A percentile compares a stretch with the other conserved stretches of the same genome.
These are phyloP conservation scores for Aspergillus uvarum DNA, from an alignment of 2,329 filamentous ascomycete species.

Conservation along the genomic window DNA sequence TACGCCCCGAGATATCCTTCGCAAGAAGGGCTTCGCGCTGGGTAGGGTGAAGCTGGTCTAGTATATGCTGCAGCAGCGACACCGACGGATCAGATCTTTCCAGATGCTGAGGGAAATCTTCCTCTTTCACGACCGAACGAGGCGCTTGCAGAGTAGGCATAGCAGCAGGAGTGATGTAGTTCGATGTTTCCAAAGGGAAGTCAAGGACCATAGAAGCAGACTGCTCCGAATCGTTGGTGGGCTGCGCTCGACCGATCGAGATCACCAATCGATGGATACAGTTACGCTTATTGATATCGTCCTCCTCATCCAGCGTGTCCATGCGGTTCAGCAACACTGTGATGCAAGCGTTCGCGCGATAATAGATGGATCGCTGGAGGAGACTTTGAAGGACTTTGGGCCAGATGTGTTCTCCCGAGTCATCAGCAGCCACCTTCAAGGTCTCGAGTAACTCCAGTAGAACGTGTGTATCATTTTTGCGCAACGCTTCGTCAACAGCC, in stretches of 20 bases:
- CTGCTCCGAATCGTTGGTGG: constrained; percentile 54
- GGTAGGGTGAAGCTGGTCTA: constrained; percentile 66
- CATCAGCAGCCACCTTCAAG: constrained; percentile 54
- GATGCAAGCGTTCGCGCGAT: constrained; percentile 70
- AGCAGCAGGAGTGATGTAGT: constrained; percentile 77
- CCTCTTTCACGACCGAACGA: constrained; percentile 65
- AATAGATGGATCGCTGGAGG: constrained; percentile 59
- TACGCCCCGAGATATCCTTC: constrained; percentile 75
- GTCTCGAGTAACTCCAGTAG: constrained; percentile 56
- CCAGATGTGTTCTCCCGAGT: constrained; percentile 65
- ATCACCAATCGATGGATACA: constrained; percentile 91
- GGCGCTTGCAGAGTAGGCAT: constrained; percentile 64
- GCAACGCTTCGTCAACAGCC: constrained; percentile 43
- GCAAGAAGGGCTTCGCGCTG: constrained; percentile 68
- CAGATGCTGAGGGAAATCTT: constrained; percentile 59
- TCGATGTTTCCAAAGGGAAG: constrained; percentile 57
- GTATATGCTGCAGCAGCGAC: constrained; percentile 60
- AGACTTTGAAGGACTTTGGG: constrained; percentile 54
- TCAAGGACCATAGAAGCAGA: constrained; percentile 53
- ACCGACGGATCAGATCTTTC: constrained; percentile 73
- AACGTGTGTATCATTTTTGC: constrained; percentile 42
- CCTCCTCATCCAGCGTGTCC: constrained; percentile 74
- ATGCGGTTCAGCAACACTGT: constrained; percentile 68
- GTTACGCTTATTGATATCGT: constrained; percentile 92
- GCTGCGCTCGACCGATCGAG: constrained; percentile 76